A percentile compares a stretch with the other conserved stretches of the same genome.
Conservation (phyloP, 2,329 filamentous ascomycete genomes). For the Hypocreales sp. region DNA sequence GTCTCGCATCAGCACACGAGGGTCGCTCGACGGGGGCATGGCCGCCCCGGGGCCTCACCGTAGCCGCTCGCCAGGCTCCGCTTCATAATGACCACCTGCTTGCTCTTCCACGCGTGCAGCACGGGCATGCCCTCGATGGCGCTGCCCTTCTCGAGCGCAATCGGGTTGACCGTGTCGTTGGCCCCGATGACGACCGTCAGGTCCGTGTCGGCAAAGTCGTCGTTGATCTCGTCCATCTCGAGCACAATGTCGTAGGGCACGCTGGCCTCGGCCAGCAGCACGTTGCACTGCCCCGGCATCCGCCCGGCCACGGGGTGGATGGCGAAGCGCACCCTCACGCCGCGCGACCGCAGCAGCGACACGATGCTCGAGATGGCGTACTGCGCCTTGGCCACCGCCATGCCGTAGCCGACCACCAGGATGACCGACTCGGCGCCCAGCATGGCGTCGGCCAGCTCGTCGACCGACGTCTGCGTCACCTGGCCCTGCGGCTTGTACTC, state of each 20-base stretch:
- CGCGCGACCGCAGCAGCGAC: conserved; percentile 53
- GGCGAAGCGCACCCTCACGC: conserved; percentile 72
- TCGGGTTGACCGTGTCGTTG: conserved; percentile 87
- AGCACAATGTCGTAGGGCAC: conserved; percentile 87
- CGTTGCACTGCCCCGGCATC: conserved; percentile 90
- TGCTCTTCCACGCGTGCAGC: conserved; percentile 84
- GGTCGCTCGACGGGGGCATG: conserved; percentile 6
- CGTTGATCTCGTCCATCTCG: conserved; percentile 95
- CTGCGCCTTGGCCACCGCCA: conserved; percentile 89
- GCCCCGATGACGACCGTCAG: conserved; percentile 80
- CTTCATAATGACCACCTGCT: conserved; percentile 90
- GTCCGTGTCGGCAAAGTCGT: conserved; percentile 76
- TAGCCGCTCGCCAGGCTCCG: conserved; percentile 78
- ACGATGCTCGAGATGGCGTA: conserved; percentile 81
- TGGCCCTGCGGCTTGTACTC: conserved; percentile 68
- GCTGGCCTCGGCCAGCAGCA: conserved; percentile 71
- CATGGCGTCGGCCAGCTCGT: conserved; percentile 66
- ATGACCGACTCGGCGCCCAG: conserved; percentile 70
- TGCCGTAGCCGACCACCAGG: conserved; percentile 82
- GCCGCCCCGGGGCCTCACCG: too few species aligned
- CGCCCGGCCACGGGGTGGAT: conserved; percentile 83
- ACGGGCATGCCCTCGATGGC: conserved; percentile 89
- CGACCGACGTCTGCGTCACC: conserved; percentile 62
- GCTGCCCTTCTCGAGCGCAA: conserved; percentile 68
- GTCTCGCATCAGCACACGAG: not conserved